Conservation (phyloP, 495 filamentous ascomycete genomes). For the Daldinia childiae region DNA sequence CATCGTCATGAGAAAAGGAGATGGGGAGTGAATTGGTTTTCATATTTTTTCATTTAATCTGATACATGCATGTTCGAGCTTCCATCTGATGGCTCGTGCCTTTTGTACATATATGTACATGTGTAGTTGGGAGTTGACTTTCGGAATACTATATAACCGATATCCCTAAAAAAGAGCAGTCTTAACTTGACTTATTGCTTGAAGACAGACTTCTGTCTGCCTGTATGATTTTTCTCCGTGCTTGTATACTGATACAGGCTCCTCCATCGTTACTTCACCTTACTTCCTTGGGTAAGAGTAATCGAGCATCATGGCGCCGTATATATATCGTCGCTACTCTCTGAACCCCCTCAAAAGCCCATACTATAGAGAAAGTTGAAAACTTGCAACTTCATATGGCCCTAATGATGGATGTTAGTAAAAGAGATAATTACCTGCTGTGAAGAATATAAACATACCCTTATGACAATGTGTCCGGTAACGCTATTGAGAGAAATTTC, state of each 20-base stretch:
- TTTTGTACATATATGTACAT: constrained; percentile 19
- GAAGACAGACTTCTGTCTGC: not conserved
- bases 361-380: constrained; percentile 32
- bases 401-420: constrained; percentile 32
- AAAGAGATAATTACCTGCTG: not conserved
- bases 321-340: not conserved
- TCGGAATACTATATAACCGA: not conserved
- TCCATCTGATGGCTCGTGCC: constrained; percentile 7
- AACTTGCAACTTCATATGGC: constrained; percentile 31
- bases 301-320: not conserved
- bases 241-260: not conserved
- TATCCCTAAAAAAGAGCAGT: not conserved
- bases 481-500: constrained; percentile 60
- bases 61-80: constrained; percentile 10
- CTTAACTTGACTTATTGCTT: not conserved
- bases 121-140: not conserved
- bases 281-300: not conserved
- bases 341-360: constrained; percentile 29
- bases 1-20: constrained; percentile 5
- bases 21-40: not conserved
- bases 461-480: constrained; percentile 67
- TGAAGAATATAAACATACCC: constrained; percentile 51
- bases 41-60: not conserved
- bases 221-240: not conserved
- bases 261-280: not conserved